phyloP scores from a whole-genome alignment of 345 rosid genomes.

The Garcia nutans region DNA sequence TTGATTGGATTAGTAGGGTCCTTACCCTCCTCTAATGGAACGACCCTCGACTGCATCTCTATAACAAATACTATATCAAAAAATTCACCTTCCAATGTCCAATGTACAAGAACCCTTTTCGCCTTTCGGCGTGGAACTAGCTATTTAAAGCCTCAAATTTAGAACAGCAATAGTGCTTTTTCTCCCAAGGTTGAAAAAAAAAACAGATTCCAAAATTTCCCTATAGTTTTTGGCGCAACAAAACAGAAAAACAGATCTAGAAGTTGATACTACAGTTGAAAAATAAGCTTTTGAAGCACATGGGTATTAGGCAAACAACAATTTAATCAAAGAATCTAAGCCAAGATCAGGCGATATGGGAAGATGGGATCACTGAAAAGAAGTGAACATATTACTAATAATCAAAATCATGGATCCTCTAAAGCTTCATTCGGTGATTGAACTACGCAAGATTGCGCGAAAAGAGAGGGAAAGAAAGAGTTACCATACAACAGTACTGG shows the following conservation, averaged over 20 bases:
- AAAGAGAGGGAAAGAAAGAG: not conserved
- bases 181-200: not conserved
- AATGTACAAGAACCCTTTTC: slow-evolving; percentile 16
- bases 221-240: not conserved
- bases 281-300: slow-evolving; percentile 10
- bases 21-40: slow-evolving; percentile 67
- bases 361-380: not conserved
- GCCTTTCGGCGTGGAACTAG: not conserved
- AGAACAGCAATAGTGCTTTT: not conserved
- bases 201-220: slow-evolving; percentile 13
- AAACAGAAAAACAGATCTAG: slow-evolving; percentile 25
- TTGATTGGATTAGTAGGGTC: slow-evolving; percentile 42
- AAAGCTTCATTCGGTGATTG: slow-evolving; percentile 5
- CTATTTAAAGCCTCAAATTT: not conserved
- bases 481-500: no score
- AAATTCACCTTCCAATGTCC: slow-evolving; percentile 15
- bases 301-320: slow-evolving; percentile 3
- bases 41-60: slow-evolving; percentile 59
- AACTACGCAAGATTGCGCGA: slow-evolving; percentile 6
- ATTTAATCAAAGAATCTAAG: slow-evolving; percentile 2
- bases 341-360: not conserved
- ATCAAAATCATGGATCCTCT: not conserved
- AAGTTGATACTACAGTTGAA: slow-evolving; percentile 6
- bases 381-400: no score
- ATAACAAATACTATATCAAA: slow-evolving; percentile 9